Percentiles rank a stretch among this genome's conserved stretches.
Evolutionary conservation across 2,329 filamentous ascomycete genomes (phyloP).

Genomic region (Keithomyces neogunnii): DNA sequence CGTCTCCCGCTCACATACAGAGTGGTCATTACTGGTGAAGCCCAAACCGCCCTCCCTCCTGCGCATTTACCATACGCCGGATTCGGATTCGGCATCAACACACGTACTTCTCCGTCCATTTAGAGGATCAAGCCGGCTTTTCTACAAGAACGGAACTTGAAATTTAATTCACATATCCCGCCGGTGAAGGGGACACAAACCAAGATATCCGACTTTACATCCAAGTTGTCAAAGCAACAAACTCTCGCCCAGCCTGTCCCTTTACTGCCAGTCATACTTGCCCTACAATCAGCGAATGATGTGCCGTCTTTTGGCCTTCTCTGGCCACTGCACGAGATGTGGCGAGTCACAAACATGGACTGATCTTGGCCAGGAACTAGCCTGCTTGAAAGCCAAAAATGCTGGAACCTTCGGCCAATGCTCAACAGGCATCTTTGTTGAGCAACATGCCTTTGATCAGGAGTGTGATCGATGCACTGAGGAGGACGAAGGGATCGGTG

Average conservation of each 20-base stretch:
- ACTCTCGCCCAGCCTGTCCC: not conserved
- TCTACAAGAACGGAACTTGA: no score
- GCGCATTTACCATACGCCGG: no score
- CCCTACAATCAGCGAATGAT: constrained; percentile 18
- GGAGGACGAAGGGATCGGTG: constrained; percentile 33
- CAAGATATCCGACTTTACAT: no score
- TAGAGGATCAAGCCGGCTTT: no score
- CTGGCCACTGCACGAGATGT: constrained; percentile 35
- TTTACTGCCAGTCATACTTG: not conserved
- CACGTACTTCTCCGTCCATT: no score
- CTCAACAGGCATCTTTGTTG: constrained; percentile 28
- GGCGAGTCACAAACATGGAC: constrained; percentile 31
- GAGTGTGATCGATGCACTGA: constrained; percentile 36
- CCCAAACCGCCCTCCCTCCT: no score
- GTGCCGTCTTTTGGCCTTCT: constrained; percentile 39
- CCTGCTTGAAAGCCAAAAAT: constrained; percentile 42
- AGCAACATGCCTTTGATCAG: constrained; percentile 38
- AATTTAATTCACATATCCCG: no score
- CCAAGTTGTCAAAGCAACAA: no score
- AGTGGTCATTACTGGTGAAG: no score
- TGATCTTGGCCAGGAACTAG: constrained; percentile 36
- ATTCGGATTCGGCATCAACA: no score
- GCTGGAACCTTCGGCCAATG: constrained; percentile 36
- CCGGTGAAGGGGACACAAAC: no score
- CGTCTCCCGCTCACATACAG: not conserved